Conservation (phyloP, 352 stramenopile genomes). For the Globisporangium cederbergense region DNA sequence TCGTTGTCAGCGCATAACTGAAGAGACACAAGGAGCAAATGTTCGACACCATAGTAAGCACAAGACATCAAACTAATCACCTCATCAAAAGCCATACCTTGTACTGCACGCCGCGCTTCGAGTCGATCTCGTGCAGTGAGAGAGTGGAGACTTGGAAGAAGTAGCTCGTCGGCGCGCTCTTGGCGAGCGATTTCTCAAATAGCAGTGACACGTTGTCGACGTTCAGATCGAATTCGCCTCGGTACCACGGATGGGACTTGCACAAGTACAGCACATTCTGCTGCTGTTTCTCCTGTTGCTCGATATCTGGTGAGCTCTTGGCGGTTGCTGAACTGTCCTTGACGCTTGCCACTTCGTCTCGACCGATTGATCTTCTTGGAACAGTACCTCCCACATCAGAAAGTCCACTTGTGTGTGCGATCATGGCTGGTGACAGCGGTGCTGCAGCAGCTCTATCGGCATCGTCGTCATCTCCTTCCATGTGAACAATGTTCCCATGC, state of each 20-base stretch:
- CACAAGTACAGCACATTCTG: conserved; percentile 71
- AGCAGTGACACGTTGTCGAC: conserved; percentile 70
- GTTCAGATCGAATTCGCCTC: conserved; percentile 72
- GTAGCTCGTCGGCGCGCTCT: conserved; percentile 73
- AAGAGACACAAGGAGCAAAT: conserved; percentile 7
- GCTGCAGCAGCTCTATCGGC: conserved; percentile 10
- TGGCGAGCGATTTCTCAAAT: conserved; percentile 77
- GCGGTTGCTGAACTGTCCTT: not conserved
- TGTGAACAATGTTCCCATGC: conserved; percentile 71
- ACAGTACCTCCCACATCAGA: not conserved
- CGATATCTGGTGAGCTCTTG: not conserved
- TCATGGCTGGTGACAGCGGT: not conserved
- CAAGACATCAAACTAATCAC: not conserved
- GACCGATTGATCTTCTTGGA: not conserved
- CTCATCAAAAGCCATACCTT: conserved; percentile 42
- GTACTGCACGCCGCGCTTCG: conserved; percentile 79
- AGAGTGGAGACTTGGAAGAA: conserved; percentile 85
- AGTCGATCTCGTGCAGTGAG: conserved; percentile 72
- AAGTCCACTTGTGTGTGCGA: not conserved
- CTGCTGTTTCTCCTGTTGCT: conserved; percentile 20
- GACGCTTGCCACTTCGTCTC: conserved; percentile 1
- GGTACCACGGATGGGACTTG: conserved; percentile 78
- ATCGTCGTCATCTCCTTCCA: conserved; percentile 39
- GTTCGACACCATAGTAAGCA: conserved; percentile 6
- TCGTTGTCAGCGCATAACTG: conserved; percentile 74